These are phyloP conservation scores for Leucocoprinus birnbaumii DNA, from an alignment of 768 basidiomycete genomes.

Conservation along the genomic window DNA sequence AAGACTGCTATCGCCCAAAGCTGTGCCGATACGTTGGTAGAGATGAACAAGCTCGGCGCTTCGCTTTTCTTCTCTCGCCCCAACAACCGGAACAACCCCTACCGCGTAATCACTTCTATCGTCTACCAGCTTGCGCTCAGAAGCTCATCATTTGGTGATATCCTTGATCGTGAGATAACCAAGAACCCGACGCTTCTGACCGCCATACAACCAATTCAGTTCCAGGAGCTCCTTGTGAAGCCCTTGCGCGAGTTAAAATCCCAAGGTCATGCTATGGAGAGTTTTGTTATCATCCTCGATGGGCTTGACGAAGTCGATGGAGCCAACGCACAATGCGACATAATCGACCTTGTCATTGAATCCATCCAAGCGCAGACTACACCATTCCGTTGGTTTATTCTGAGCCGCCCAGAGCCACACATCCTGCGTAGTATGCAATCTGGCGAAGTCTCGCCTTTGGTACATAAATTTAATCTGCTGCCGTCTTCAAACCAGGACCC, in stretches of 20 bases:
- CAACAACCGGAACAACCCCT: not conserved
- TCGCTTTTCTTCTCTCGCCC: not conserved
- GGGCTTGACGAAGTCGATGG: slow-evolving; percentile 11
- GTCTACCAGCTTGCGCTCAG: not conserved
- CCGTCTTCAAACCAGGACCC: not conserved
- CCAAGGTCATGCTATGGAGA: too few relatives aligned
- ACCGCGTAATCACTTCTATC: not conserved
- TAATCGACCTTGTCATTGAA: not conserved
- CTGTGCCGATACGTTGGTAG: too few relatives aligned
- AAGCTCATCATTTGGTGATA: not conserved
- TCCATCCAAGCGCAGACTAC: not conserved
- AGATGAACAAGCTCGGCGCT: too few relatives aligned
- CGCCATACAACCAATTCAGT: not conserved
- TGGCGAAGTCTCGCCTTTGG: not conserved
- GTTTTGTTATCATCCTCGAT: slow-evolving; percentile 9
- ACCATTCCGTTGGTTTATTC: not conserved
- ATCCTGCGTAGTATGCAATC: slow-evolving; percentile 1
- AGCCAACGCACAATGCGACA: not conserved
- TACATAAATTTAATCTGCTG: not conserved
- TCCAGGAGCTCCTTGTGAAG: not conserved
- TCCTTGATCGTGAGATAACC: not conserved
- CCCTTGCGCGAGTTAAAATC: too few relatives aligned
- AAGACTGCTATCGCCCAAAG: too few relatives aligned
- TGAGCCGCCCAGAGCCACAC: slow-evolving; percentile 13
- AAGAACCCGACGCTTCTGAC: not conserved